Evolutionary conservation across 306 rosid genomes (phyloP).

Genomic region (Lathyrus tuberosus): DNA sequence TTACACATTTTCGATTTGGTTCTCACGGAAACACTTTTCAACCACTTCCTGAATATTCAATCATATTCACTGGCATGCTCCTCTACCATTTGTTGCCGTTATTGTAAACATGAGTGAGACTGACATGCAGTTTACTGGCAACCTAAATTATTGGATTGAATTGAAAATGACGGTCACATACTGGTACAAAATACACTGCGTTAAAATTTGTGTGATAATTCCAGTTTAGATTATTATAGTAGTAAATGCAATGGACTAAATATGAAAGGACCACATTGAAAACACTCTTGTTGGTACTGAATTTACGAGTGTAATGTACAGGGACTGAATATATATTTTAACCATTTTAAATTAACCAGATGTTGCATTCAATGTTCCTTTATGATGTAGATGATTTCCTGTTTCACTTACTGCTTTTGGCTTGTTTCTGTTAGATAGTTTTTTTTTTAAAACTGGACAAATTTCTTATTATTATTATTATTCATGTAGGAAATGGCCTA

Average conservation of each 20-base stretch:
- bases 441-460: not conserved
- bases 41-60: not conserved
- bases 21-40: not conserved
- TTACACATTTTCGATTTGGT: conserved; percentile 7
- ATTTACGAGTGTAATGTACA: not conserved
- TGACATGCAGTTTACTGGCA: not conserved
- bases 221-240: not conserved
- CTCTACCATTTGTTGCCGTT: conserved; percentile 5
- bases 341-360: conserved; percentile 2
- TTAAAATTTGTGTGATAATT: not conserved
- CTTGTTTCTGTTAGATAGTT: conserved; percentile 5
- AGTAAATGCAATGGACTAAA: not conserved
- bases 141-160: conserved; percentile 1
- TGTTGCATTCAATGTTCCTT: conserved; percentile 26
- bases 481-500: conserved; percentile 86
- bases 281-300: not conserved
- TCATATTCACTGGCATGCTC: not conserved
- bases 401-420: conserved; percentile 23
- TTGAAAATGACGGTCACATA: conserved; percentile 5
- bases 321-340: conserved; percentile 9
- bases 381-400: conserved; percentile 36
- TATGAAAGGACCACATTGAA: not conserved
- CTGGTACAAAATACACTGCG: not conserved
- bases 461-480: conserved; percentile 20
- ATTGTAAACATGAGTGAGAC: not conserved